phyloP scores from a whole-genome alignment of 768 basidiomycete species.

The Serpula lacrymans region DNA sequence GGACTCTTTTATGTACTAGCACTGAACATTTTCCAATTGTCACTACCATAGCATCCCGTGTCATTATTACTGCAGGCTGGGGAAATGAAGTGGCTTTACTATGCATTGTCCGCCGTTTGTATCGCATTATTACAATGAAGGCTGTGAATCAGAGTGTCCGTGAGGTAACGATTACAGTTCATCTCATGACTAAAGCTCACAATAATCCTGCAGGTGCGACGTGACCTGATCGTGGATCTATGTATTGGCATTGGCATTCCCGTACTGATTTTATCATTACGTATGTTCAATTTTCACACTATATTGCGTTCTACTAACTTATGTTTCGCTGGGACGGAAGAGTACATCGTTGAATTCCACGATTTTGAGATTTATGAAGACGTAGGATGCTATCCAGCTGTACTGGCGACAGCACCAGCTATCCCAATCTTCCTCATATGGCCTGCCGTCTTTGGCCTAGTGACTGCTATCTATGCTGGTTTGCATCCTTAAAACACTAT shows the following conservation, averaged over 20 bases:
- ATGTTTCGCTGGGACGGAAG: slow-evolving; percentile 8
- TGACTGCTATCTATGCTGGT: slow-evolving; percentile 28
- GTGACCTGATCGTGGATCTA: slow-evolving; percentile 21
- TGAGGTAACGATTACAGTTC: no score
- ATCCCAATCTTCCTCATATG: slow-evolving; percentile 24
- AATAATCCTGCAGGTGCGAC: background rate
- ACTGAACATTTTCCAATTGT: no score
- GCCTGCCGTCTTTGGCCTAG: slow-evolving; percentile 23
- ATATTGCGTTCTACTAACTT: background rate
- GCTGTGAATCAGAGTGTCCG: background rate
- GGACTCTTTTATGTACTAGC: no score
- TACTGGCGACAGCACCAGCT: slow-evolving; percentile 20
- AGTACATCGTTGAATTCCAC: slow-evolving; percentile 27
- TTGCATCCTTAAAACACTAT: slow-evolving; percentile 11
- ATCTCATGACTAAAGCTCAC: no score
- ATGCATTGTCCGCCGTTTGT: slow-evolving; percentile 61
- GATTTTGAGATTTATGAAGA: slow-evolving; percentile 33
- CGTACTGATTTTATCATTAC: slow-evolving; percentile 31
- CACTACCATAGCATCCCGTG: no score
- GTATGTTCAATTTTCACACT: slow-evolving; percentile 18
- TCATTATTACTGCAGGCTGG: no score
- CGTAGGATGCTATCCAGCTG: slow-evolving; percentile 27
- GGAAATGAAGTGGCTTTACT: slow-evolving; percentile 47
- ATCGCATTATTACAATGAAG: slow-evolving; percentile 42
- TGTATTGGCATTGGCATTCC: slow-evolving; percentile 36